A percentile compares a stretch with the other conserved stretches of the same genome.
phyloP scores from a whole-genome alignment of 164 flowering plant species.

The Akebia trifoliata region DNA sequence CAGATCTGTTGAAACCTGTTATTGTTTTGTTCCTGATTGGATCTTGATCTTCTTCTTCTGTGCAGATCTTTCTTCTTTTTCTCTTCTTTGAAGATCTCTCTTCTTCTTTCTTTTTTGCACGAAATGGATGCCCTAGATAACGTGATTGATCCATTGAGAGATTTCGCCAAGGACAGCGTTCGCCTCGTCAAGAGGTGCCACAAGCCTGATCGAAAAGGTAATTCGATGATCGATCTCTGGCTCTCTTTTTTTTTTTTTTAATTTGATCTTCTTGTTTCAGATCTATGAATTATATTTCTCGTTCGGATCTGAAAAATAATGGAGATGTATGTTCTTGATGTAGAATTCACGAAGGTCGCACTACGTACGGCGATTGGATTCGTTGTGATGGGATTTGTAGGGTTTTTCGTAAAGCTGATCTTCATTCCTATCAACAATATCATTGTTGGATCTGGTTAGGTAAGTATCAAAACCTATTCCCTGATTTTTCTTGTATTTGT shows the following conservation, averaged over 20 bases:
- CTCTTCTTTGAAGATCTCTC: no score
- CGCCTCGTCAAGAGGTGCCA: slow-evolving; percentile 69
- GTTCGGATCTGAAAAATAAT: neutral
- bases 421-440: slow-evolving; percentile 77
- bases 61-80: no score
- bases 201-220: slow-evolving; percentile 73
- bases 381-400: slow-evolving; percentile 77
- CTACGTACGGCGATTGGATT: slow-evolving; percentile 69
- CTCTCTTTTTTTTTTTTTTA: neutral
- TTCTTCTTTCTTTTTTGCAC: no score
- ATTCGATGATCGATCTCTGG: neutral
- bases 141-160: slow-evolving; percentile 56
- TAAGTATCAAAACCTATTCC: neutral
- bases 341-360: slow-evolving; percentile 70
- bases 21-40: no score
- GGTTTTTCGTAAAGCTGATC: slow-evolving; percentile 73
- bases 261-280: neutral
- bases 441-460: slow-evolving; percentile 65
- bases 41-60: no score
- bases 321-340: slow-evolving; percentile 1
- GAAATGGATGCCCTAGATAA: slow-evolving; percentile 51
- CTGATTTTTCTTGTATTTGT: neutral
- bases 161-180: slow-evolving; percentile 60
- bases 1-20: no score
- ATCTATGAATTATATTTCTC: neutral